phyloP scores from a whole-genome alignment of 2,329 filamentous ascomycete species.

The Parafenestella ontariensis region DNA sequence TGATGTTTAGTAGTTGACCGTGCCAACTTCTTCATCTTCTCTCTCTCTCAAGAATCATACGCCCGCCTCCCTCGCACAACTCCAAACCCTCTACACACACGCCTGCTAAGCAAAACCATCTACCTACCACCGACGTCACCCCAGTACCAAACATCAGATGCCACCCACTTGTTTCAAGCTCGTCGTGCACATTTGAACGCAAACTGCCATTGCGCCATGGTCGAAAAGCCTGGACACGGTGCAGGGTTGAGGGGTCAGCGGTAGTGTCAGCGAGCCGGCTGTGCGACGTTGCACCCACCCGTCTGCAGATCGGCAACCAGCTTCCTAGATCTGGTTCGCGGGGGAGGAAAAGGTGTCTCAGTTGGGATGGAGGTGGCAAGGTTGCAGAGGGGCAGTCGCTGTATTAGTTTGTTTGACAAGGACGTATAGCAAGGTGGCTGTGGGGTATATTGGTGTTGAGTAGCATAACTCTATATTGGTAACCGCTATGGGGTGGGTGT shows the following conservation, averaged over 20 bases:
- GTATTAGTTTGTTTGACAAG: background rate
- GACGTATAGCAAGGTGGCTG: background rate
- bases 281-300: conserved; percentile 31
- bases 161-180: conserved; percentile 12
- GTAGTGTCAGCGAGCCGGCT: conserved; percentile 16
- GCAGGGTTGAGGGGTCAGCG: conserved; percentile 18
- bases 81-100: background rate
- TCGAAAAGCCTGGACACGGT: conserved; percentile 10
- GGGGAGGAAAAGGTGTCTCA: conserved; percentile 22
- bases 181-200: conserved; percentile 7
- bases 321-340: conserved; percentile 16
- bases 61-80: background rate
- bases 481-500: too few species aligned
- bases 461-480: background rate
- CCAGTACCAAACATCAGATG: conserved; percentile 5
- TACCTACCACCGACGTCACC: conserved; percentile 20
- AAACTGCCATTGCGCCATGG: conserved; percentile 6
- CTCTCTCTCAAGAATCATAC: background rate
- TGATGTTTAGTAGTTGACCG: background rate
- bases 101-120: conserved; percentile 1
- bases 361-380: conserved; percentile 4
- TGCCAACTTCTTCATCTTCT: too few species aligned
- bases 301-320: conserved; percentile 24
- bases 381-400: background rate
- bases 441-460: background rate